phyloP scores from a whole-genome alignment of 2,329 filamentous ascomycete genomes.

The Onygena corvina region DNA sequence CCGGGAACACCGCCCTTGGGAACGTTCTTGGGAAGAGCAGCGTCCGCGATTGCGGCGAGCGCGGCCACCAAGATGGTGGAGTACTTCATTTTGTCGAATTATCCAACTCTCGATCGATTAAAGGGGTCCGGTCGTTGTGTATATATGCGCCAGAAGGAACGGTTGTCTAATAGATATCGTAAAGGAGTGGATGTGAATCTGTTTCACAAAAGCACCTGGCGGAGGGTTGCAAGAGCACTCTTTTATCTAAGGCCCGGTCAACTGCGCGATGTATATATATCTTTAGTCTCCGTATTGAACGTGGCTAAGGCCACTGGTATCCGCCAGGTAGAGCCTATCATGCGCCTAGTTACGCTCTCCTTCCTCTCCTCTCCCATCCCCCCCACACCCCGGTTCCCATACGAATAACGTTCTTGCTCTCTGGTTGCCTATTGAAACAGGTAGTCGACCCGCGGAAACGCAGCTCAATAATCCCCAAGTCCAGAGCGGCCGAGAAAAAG shows the following conservation, averaged over 20 bases:
- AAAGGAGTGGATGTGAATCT: slow-evolving; percentile 5
- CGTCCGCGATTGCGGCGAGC: slow-evolving; percentile 9
- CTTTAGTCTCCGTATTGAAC: neutral
- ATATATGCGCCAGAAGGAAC: neutral
- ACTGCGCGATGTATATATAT: neutral
- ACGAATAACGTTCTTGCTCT: slow-evolving; percentile 1
- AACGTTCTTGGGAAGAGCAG: slow-evolving; percentile 5
- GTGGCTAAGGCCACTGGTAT: slow-evolving; percentile 11
- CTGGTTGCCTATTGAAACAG: slow-evolving; percentile 1
- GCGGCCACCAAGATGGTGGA: slow-evolving; percentile 6
- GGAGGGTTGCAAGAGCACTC: neutral
- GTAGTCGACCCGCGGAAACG: slow-evolving; percentile 4
- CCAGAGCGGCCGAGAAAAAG: slow-evolving; percentile 4
- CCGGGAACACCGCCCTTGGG: slow-evolving; percentile 36
- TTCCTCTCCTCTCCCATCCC: slow-evolving; percentile 3
- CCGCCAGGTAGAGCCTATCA: slow-evolving; percentile 10
- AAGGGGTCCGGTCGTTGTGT: neutral
- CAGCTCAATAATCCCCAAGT: neutral
- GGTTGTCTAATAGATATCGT: slow-evolving; percentile 8
- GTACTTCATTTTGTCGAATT: slow-evolving; percentile 11
- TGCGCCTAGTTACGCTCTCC: slow-evolving; percentile 7
- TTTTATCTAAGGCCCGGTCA: slow-evolving; percentile 1
- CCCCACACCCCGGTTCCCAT: neutral
- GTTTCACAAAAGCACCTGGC: neutral
- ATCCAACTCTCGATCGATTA: neutral